Evolutionary conservation across 2,329 filamentous ascomycete genomes (phyloP).

Genomic region (Colletotrichum ledebouriae): DNA sequence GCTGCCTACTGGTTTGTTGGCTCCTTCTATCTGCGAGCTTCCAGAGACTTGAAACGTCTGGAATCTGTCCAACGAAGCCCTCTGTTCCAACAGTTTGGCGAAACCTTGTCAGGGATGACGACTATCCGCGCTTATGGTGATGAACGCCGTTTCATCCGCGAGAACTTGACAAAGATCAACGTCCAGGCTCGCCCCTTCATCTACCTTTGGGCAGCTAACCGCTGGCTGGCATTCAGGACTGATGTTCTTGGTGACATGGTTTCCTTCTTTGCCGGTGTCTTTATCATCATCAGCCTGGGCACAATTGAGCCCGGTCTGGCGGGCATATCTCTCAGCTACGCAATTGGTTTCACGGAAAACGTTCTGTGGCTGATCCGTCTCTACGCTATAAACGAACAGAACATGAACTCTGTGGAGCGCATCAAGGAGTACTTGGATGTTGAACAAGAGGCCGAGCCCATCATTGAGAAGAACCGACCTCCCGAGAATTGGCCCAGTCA

Average conservation of each 20-base stretch:
- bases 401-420: conserved; percentile 99
- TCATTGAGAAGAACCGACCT: conserved; percentile 84
- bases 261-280: conserved; percentile 92
- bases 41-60: conserved; percentile 93
- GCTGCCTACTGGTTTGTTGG: conserved; percentile 86
- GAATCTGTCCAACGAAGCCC: conserved; percentile 96
- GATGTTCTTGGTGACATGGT: conserved; percentile 93
- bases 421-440: conserved; percentile 98
- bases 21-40: conserved; percentile 89
- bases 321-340: conserved; percentile 94
- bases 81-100: conserved; percentile 97
- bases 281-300: conserved; percentile 87
- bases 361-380: conserved; percentile 95
- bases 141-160: conserved; percentile 90
- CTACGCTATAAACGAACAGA: conserved; percentile 96
- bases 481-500: conserved; percentile 85
- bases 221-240: conserved; percentile 94
- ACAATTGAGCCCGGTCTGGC: conserved; percentile 90
- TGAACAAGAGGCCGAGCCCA: conserved; percentile 87
- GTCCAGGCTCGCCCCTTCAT: conserved; percentile 93
- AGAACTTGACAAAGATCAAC: conserved; percentile 91
- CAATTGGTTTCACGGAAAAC: conserved; percentile 96
- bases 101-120: conserved; percentile 93
- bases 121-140: conserved; percentile 98
- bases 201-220: conserved; percentile 95